Percentiles rank a stretch among this genome's conserved stretches.
Conservation (phyloP, 257 asterid species). For the Solanum chiquidenum region DNA sequence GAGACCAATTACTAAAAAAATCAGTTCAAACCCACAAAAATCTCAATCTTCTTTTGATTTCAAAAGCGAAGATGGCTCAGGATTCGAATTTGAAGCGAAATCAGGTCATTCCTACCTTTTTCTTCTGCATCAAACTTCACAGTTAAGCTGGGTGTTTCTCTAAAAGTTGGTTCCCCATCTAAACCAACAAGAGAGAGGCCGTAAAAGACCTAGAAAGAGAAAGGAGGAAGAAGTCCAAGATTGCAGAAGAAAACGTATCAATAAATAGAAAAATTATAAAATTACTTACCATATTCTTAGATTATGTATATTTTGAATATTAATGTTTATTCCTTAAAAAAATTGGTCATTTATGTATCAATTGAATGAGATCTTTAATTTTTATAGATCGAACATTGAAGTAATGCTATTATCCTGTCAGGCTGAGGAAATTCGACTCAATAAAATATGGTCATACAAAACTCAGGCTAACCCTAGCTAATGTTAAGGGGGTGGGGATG, state of each 20-base stretch:
- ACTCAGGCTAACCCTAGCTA: neutral
- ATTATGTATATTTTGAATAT: neutral
- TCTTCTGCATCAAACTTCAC: neutral
- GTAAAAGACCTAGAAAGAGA: neutral
- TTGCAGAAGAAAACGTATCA: neutral
- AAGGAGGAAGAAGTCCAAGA: neutral
- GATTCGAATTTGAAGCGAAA: no score
- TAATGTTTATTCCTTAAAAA: neutral
- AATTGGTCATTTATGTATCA: neutral
- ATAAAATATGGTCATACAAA: neutral
- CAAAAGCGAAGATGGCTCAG: neutral
- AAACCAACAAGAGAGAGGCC: neutral
- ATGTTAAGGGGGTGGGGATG: neutral
- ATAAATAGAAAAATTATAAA: no score
- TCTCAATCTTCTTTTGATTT: neutral
- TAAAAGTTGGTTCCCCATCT: neutral
- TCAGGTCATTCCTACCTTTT: neutral
- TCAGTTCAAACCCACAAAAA: neutral
- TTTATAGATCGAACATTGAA: no score
- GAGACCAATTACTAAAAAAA: neutral
- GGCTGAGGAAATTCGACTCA: neutral
- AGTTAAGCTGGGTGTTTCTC: neutral
- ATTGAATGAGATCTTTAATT: neutral
- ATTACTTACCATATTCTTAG: neutral
- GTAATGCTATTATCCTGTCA: no score